Percentiles rank a stretch among this genome's conserved stretches.
Conservation (phyloP, 192 early-diverging fungal species). For the Radiomyces spectabilis region DNA sequence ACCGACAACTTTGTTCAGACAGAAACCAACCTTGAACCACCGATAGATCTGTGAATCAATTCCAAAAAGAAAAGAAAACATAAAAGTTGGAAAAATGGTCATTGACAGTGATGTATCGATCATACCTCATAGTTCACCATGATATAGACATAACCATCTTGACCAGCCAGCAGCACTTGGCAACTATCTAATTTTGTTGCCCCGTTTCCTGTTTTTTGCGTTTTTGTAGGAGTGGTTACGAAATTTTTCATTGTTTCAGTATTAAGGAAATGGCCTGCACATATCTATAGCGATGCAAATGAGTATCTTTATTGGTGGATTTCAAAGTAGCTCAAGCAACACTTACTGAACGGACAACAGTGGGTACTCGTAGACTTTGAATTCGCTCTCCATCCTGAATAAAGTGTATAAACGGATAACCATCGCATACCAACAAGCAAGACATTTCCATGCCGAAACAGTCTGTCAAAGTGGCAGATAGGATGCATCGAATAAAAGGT, state of each 20-base stretch:
- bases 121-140: conserved; percentile 23
- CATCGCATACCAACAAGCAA: conserved; percentile 24
- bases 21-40: conserved; percentile 19
- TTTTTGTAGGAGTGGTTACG: not conserved
- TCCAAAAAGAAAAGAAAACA: not conserved
- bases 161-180: conserved; percentile 23
- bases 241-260: not conserved
- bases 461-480: conserved; percentile 19
- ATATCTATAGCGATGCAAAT: conserved; percentile 27
- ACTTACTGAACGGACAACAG: conserved; percentile 21
- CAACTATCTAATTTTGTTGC: not conserved
- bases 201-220: not conserved
- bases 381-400: conserved; percentile 22
- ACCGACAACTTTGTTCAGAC: conserved; percentile 5
- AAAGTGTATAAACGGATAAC: conserved; percentile 23
- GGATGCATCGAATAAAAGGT: conserved; percentile 15
- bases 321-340: no score
- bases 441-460: conserved; percentile 14
- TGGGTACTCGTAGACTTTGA: conserved; percentile 10
- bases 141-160: conserved; percentile 25
- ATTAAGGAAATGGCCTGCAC: conserved; percentile 18
- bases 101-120: no score
- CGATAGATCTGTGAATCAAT: conserved; percentile 12
- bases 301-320: no score
- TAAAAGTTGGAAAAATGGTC: not conserved